phyloP scores from a whole-genome alignment of 192 early-diverging fungal species.

The Mortierella hygrophila region DNA sequence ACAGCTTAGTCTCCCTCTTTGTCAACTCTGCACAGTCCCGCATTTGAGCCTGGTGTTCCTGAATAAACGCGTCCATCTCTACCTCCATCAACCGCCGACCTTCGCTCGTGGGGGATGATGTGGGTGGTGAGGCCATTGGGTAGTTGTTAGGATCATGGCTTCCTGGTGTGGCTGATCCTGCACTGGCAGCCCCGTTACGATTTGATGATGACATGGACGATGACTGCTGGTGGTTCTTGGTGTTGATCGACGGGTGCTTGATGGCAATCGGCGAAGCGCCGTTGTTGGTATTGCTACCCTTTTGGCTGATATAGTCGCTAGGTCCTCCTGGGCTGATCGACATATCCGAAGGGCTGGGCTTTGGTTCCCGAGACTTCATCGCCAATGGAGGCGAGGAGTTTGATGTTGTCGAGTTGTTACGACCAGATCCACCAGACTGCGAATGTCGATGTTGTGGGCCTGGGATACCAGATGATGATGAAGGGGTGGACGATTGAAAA shows the following conservation, averaged over 20 bases:
- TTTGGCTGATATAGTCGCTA: slow-evolving; percentile 36
- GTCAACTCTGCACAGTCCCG: slow-evolving; percentile 70
- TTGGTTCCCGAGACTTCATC: slow-evolving; percentile 13
- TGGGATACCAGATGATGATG: slow-evolving; percentile 5
- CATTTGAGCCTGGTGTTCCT: slow-evolving; percentile 74
- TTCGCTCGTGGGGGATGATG: slow-evolving; percentile 17
- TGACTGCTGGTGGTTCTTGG: slow-evolving; percentile 19
- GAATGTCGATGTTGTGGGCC: slow-evolving; percentile 27
- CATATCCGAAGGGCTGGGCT: slow-evolving; percentile 20
- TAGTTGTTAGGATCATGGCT: neutral
- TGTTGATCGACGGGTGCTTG: slow-evolving; percentile 30
- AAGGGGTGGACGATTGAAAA: slow-evolving; percentile 15
- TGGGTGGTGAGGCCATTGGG: slow-evolving; percentile 20
- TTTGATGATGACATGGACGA: slow-evolving; percentile 12
- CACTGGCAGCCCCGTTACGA: slow-evolving; percentile 1
- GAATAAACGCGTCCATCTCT: slow-evolving; percentile 72
- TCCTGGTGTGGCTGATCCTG: slow-evolving; percentile 10
- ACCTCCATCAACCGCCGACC: neutral
- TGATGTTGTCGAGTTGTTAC: slow-evolving; percentile 14
- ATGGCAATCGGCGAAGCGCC: neutral
- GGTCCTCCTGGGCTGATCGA: slow-evolving; percentile 14
- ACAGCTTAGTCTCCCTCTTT: slow-evolving; percentile 75
- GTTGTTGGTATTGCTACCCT: slow-evolving; percentile 11
- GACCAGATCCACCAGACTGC: slow-evolving; percentile 8
- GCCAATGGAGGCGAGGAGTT: slow-evolving; percentile 28